Base-by-base conservation (phyloP, 2,329 filamentous ascomycete genomes). In the Aspergillus intermedius region DNA sequence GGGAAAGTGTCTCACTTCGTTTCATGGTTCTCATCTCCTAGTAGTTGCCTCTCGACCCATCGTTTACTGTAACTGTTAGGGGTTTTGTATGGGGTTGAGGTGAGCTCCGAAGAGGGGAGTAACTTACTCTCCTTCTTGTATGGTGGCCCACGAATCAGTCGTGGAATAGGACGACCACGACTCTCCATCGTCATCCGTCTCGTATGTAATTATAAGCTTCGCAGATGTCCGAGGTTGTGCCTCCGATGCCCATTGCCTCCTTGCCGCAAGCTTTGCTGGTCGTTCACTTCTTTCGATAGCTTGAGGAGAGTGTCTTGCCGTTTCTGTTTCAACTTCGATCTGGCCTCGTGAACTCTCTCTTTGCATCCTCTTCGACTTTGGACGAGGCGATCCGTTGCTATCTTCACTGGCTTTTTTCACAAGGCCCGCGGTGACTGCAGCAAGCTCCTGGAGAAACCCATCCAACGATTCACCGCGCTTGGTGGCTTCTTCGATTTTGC, bases 401-500 rank as follows among this genome's bases (percentile, higher is more conserved):
- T 53, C 37, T 46, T 53, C 42, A 42, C 49, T 44, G 10, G 44
- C 19, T 22, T 42, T 47, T 39, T 46, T 42, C 9, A 51, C 42
- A 13, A 56, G 50, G 10, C 43, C 51, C n/a, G 45, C 39, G n/a
- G 59, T 57, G 2, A 52, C 53, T 32, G 44, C 44, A 30, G 60
- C 56, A 7, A 67, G 57, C 34, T 64, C 64, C 42, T 60, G 51
- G 21, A 67, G 56, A 5, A 66, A 56, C 10, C 42, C 54, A 15
- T 61, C 60, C 21, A 66, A 50, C 10, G 60, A 50, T 21, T 64
- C 59, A 13, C 60, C 60, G 9, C 54, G 56, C 41, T 56, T 58
- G 23, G 56, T 60, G 15, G 63, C 61, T 40, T 58, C 54, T 49
- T 66, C 62, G 13, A 66, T 66, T 19, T 54, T 59, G 23, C 52